Conservation (phyloP, 1,284 basidiomycete species). For the Irpex sp. region DNA sequence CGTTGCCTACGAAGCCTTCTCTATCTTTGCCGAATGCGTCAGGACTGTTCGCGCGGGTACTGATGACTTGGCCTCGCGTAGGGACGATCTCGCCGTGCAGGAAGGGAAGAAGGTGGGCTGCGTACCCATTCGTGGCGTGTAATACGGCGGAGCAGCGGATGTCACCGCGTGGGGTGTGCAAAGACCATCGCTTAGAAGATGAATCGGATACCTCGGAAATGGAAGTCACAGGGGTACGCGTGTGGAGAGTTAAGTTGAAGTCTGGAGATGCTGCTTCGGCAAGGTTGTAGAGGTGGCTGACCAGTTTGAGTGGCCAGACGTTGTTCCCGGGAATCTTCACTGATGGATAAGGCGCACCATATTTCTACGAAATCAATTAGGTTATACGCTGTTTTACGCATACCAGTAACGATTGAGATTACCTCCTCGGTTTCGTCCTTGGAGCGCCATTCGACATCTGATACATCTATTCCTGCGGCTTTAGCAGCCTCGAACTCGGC, state of each 20-base stretch:
- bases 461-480: conserved; percentile 47
- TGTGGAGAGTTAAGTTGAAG: conserved; percentile 56
- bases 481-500: conserved; percentile 53
- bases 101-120: conserved; percentile 61
- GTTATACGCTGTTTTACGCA: too few species aligned
- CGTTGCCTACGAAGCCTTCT: conserved; percentile 30
- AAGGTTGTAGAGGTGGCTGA: conserved; percentile 56
- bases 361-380: conserved; percentile 37
- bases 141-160: conserved; percentile 59
- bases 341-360: conserved; percentile 52
- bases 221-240: conserved; percentile 60
- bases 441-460: conserved; percentile 43
- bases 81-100: conserved; percentile 65
- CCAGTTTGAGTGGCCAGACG: conserved; percentile 76
- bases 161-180: conserved; percentile 58
- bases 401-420: too few species aligned
- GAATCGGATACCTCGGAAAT: conserved; percentile 27
- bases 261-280: conserved; percentile 30
- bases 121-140: conserved; percentile 81
- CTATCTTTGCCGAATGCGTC: conserved; percentile 14
- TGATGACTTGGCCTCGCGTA: conserved; percentile 70
- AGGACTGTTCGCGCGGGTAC: conserved; percentile 49
- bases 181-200: conserved; percentile 38
- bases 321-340: conserved; percentile 54
- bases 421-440: conserved; percentile 49